phyloP scores from a whole-genome alignment of 441 rosid species.

The Heliophila coronopifolia region DNA sequence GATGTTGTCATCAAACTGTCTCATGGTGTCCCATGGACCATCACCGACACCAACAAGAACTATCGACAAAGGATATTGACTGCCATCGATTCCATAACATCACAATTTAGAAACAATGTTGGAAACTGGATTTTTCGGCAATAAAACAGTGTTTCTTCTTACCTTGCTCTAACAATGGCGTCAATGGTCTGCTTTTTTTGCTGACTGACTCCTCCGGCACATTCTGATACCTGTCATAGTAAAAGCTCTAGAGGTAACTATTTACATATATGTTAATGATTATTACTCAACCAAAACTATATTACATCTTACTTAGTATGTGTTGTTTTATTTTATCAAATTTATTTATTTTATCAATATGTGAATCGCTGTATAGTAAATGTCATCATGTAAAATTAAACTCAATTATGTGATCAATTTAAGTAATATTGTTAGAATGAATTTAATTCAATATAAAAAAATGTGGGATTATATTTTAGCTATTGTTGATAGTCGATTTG shows the following conservation, averaged over 20 bases:
- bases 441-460: too few species aligned
- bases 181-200: constrained; percentile 84
- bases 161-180: constrained; percentile 91
- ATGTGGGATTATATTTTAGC: too few species aligned
- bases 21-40: constrained; percentile 95
- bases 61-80: constrained; percentile 78
- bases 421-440: too few species aligned
- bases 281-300: too few species aligned
- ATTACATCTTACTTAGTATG: too few species aligned
- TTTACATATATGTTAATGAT: background rate
- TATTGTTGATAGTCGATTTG: too few species aligned
- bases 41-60: constrained; percentile 92
- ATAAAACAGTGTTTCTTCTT: background rate
- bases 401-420: too few species aligned
- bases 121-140: too few species aligned
- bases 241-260: background rate
- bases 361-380: too few species aligned
- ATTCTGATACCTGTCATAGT: constrained; percentile 73
- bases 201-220: constrained; percentile 66
- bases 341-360: too few species aligned
- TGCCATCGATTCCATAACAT: constrained; percentile 35
- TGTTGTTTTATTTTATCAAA: too few species aligned
- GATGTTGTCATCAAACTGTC: constrained; percentile 80
- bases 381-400: too few species aligned
- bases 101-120: constrained; percentile 19